Percentiles rank a stretch among this genome's conserved stretches.
These are phyloP conservation scores for Backusella australiensis DNA, from an alignment of 192 early-diverging fungal species.

Conservation along the genomic window DNA sequence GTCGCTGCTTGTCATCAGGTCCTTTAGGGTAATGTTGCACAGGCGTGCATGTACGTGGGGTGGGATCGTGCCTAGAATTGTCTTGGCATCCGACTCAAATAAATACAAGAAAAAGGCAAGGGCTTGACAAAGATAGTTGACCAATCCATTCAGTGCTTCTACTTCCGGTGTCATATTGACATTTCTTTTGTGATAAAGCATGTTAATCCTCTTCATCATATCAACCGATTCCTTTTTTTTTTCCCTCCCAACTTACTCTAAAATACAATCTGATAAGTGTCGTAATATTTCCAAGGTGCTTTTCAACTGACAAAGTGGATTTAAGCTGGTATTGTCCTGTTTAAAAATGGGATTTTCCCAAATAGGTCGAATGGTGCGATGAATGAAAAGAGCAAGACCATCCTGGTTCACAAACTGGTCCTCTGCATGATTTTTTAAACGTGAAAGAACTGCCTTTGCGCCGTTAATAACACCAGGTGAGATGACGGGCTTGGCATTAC, in stretches of 20 bases:
- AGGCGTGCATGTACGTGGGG: neutral
- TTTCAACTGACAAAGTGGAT: neutral
- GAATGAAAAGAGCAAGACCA: conserved; percentile 5
- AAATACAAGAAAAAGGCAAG: conserved; percentile 4
- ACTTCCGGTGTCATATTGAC: neutral
- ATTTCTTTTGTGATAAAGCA: neutral
- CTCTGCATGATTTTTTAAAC: neutral
- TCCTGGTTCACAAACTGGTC: neutral
- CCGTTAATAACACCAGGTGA: neutral
- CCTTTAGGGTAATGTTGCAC: neutral
- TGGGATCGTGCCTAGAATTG: neutral
- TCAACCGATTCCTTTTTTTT: too few relatives aligned
- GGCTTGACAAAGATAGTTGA: neutral
- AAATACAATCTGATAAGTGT: neutral
- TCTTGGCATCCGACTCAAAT: neutral
- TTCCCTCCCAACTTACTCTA: neutral
- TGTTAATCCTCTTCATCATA: neutral
- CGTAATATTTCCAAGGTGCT: neutral
- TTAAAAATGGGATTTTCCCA: neutral
- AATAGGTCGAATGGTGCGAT: neutral
- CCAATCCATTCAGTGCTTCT: neutral
- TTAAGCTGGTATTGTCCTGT: neutral
- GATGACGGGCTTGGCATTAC: too few relatives aligned
- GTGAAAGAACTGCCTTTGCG: neutral
- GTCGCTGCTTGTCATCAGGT: neutral